These are phyloP conservation scores for Pisolithus tinctorius DNA, from an alignment of 768 basidiomycete genomes.

Conservation along the genomic window DNA sequence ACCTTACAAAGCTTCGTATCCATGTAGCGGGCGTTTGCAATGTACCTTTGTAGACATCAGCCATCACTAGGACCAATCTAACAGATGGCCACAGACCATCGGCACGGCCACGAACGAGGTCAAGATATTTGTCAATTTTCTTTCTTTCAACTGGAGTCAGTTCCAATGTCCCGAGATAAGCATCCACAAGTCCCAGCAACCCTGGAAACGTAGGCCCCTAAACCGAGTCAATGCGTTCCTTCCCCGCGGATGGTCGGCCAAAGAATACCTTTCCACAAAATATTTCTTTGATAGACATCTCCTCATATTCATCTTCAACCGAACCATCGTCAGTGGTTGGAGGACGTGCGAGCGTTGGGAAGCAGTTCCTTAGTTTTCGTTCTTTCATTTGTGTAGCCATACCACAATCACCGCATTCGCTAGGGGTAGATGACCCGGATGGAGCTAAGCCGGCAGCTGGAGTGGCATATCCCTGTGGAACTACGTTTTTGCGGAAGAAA, in stretches of 20 bases:
- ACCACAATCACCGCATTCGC: slow-evolving; percentile 26
- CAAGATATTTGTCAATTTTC: slow-evolving; percentile 70
- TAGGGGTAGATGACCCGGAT: slow-evolving; percentile 34
- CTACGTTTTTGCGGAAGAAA: slow-evolving; percentile 84
- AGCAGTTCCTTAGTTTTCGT: slow-evolving; percentile 67
- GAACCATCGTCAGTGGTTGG: slow-evolving; percentile 44
- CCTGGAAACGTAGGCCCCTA: slow-evolving; percentile 70
- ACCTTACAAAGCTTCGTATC: slow-evolving; percentile 87
- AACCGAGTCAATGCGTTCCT: slow-evolving; percentile 3
- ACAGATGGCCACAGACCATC: slow-evolving; percentile 48
- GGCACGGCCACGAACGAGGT: slow-evolving; percentile 71
- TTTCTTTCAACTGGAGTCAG: slow-evolving; percentile 51
- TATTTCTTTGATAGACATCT: slow-evolving; percentile 89
- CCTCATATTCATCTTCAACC: slow-evolving; percentile 80
- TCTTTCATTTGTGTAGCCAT: slow-evolving; percentile 42
- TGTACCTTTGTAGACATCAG: slow-evolving; percentile 44
- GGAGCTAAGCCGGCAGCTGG: slow-evolving; percentile 36
- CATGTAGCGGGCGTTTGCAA: slow-evolving; percentile 85
- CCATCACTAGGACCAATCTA: slow-evolving; percentile 1
- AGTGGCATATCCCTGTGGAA: slow-evolving; percentile 42
- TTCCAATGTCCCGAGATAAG: slow-evolving; percentile 84
- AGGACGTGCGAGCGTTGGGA: slow-evolving; percentile 45
- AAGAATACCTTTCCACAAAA: slow-evolving; percentile 79
- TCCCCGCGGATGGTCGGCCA: neutral
- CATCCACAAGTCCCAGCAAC: slow-evolving; percentile 70